Evolutionary conservation across 805 yeast species (phyloP).

Genomic region (Ogataea dorogensis): DNA sequence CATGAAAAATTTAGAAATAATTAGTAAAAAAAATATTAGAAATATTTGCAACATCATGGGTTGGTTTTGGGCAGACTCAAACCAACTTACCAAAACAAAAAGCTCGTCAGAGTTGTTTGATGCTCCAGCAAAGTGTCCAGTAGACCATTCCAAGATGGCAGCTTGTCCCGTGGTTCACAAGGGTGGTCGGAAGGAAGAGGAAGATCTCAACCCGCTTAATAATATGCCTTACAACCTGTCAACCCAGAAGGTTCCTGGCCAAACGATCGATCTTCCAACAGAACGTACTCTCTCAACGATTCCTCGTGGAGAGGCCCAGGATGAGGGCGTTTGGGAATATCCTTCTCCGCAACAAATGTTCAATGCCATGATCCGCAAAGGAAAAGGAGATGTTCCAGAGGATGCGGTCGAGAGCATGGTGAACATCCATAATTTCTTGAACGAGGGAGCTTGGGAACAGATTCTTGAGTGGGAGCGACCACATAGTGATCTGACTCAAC

Average conservation of each 20-base stretch:
- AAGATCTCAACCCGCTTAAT: conserved; percentile 72
- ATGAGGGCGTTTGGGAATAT: conserved; percentile 91
- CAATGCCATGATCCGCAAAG: conserved; percentile 94
- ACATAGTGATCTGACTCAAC: conserved; percentile 51
- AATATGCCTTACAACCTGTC: conserved; percentile 82
- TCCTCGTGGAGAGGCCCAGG: conserved; percentile 70
- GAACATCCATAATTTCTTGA: conserved; percentile 90
- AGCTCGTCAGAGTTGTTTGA: neutral
- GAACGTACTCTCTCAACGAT: conserved; percentile 81
- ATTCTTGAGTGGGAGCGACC: conserved; percentile 87
- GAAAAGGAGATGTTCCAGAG: conserved; percentile 87
- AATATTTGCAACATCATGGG: conserved; percentile 45
- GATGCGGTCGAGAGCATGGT: conserved; percentile 98
- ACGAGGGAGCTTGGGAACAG: conserved; percentile 98
- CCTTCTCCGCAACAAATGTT: conserved; percentile 99
- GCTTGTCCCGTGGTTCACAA: conserved; percentile 37
- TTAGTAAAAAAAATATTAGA: conserved; percentile 1
- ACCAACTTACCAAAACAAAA: conserved; percentile 1
- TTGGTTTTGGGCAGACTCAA: conserved; percentile 78
- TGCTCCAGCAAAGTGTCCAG: conserved; percentile 31
- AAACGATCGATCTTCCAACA: conserved; percentile 72
- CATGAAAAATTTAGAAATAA: conserved; percentile 16
- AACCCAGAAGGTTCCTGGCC: conserved; percentile 72
- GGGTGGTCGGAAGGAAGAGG: conserved; percentile 26
- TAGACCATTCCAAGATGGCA: conserved; percentile 24